A percentile compares a stretch with the other conserved stretches of the same genome.
These are phyloP conservation scores for Cladosporium colombiae DNA, from an alignment of 2,329 filamentous ascomycete genomes.

Conservation along the genomic window DNA sequence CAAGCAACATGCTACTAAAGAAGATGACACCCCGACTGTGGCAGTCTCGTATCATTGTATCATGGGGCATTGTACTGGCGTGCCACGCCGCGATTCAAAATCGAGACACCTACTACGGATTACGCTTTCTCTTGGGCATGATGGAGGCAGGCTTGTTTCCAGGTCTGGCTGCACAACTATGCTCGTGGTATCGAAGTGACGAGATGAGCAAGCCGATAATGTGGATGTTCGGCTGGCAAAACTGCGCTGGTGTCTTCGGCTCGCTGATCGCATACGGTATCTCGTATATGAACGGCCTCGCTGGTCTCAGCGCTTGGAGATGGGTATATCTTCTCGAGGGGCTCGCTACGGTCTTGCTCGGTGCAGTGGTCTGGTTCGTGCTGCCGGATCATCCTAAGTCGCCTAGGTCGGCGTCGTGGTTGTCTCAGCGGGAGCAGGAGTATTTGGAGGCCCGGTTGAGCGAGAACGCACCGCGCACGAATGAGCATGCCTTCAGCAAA, in stretches of 20 bases:
- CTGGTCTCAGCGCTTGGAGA: slow-evolving; percentile 8
- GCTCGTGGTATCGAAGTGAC: slow-evolving; percentile 52
- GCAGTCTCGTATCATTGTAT: slow-evolving; percentile 24
- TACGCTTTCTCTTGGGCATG: slow-evolving; percentile 19
- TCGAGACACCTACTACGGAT: slow-evolving; percentile 31
- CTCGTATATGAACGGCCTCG: slow-evolving; percentile 12
- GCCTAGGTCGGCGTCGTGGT: slow-evolving; percentile 38
- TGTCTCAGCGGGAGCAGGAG: slow-evolving; percentile 46
- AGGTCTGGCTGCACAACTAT: slow-evolving; percentile 17
- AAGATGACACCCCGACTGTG: slow-evolving; percentile 21
- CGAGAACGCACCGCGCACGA: slow-evolving; percentile 44
- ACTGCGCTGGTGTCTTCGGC: slow-evolving; percentile 45
- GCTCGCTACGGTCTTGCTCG: slow-evolving; percentile 49
- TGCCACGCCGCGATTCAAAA: slow-evolving; percentile 36
- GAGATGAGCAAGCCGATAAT: slow-evolving; percentile 26
- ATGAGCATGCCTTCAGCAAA: slow-evolving; percentile 31
- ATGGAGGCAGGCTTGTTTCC: slow-evolving; percentile 23
- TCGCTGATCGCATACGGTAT: slow-evolving; percentile 49
- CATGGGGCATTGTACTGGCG: slow-evolving; percentile 20
- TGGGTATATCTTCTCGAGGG: slow-evolving; percentile 41
- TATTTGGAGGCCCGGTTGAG: slow-evolving; percentile 52
- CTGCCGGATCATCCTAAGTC: slow-evolving; percentile 46
- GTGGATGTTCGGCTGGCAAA: slow-evolving; percentile 46
- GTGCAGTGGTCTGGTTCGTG: slow-evolving; percentile 53
- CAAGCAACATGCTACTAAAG: slow-evolving; percentile 22